phyloP scores from a whole-genome alignment of 2,329 filamentous ascomycete genomes.

The Chrysosphaeria jannelii region DNA sequence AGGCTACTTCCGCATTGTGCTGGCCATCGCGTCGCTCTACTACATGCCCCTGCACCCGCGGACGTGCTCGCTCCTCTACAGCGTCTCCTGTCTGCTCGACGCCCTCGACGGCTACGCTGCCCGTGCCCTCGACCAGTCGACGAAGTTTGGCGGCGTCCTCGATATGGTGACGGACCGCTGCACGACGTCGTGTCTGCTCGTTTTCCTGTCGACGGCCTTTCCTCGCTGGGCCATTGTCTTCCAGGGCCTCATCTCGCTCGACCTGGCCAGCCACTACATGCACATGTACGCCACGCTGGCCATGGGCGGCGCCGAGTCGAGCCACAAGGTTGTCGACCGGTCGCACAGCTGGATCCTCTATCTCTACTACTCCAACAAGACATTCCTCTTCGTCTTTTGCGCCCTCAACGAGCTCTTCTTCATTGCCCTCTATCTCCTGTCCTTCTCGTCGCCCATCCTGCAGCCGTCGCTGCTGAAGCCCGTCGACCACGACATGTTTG shows the following conservation, averaged over 20 bases:
- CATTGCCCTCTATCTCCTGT: slow-evolving; percentile 90
- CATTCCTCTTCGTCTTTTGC: slow-evolving; percentile 74
- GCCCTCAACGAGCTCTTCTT: slow-evolving; percentile 87
- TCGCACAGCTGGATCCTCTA: slow-evolving; percentile 71
- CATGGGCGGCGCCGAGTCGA: slow-evolving; percentile 50
- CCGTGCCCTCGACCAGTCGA: slow-evolving; percentile 65
- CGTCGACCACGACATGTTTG: slow-evolving; percentile 23
- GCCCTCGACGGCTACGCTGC: slow-evolving; percentile 89
- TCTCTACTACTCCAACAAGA: slow-evolving; percentile 93
- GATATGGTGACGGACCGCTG: slow-evolving; percentile 99
- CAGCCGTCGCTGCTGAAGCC: slow-evolving; percentile 55
- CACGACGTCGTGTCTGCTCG: slow-evolving; percentile 79
- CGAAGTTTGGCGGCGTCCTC: slow-evolving; percentile 80
- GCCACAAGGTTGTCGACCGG: slow-evolving; percentile 86
- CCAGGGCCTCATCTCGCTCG: slow-evolving; percentile 72
- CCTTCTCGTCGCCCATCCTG: slow-evolving; percentile 73
- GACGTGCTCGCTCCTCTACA: slow-evolving; percentile 76
- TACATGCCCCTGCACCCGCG: slow-evolving; percentile 98
- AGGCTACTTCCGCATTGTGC: slow-evolving; percentile 53
- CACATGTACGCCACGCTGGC: slow-evolving; percentile 93
- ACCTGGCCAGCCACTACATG: slow-evolving; percentile 91
- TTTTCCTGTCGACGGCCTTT: slow-evolving; percentile 84
- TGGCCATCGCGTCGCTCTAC: slow-evolving; percentile 75
- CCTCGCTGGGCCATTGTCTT: slow-evolving; percentile 84
- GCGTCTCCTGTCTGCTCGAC: slow-evolving; percentile 78